Evolutionary conservation across 1,284 basidiomycete genomes (phyloP), one percentile per base, ranked within the genome.

Genomic region (Irpex sp.): DNA sequence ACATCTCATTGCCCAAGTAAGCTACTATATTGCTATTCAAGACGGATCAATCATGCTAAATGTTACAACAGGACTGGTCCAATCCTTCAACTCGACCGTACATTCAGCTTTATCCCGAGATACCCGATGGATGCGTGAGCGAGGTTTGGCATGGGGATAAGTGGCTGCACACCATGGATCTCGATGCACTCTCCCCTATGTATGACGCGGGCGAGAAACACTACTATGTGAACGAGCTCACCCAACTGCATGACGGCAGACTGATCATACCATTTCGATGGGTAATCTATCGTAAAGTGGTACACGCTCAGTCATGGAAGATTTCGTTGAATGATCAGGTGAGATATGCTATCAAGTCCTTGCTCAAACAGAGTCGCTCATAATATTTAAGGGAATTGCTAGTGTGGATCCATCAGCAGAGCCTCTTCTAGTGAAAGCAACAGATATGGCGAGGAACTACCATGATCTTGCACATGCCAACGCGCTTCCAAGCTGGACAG

Each of bases 171-270:
- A 17, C 51, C 47, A 51, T 51, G 31, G 54, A 58, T 37, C 17
- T 17, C 2, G 34, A 47, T 19, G 13, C 34, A 11, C 34, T 62
- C 2, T 58, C 56, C 5, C 57, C 61, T 1, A 62, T 62, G 56
- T 62, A 59, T 21, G 48, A 59, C 15, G 47, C 57, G 4, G 36
- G 11, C 19, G 60, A 17, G 9, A 49, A 56, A 11, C 63, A 64
- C 36, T 64, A 49, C 60, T 64, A 57, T 37, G 57, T 64, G 1
- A 36, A 59, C 13, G 60, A 65, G 31, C 31, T 62, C 19, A 51
- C 52, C 34, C 26, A 31, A n/a, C 31, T 63, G 11, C 1, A 5
- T 15, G 52, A 59, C 40, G 57, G 57, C 3, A 5, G 4, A 0
- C 13, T 64, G 15, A 51, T 62, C 5, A 58, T 62, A 4, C 61